Percentiles rank a stretch among this genome's conserved stretches.
phyloP scores from a whole-genome alignment of 176 grass and related monocot genomes.

The Ampelocalamus luodianensis region DNA sequence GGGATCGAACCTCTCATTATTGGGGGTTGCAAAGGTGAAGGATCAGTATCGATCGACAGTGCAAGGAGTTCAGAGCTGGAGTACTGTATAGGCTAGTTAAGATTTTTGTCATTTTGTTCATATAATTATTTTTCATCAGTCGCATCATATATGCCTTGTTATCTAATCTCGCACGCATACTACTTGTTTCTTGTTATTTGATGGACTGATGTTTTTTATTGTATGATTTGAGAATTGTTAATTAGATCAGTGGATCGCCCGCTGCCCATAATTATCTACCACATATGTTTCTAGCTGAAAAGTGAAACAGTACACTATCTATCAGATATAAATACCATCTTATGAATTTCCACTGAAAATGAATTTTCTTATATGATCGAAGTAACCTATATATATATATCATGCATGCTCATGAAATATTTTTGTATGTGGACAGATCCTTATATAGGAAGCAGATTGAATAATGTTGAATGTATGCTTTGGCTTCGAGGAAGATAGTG shows the following conservation, averaged over 20 bases:
- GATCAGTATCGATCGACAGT: background rate
- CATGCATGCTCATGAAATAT: background rate
- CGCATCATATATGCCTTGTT: background rate
- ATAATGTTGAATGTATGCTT: too few relatives aligned
- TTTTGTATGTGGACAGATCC: background rate
- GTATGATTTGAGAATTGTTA: background rate
- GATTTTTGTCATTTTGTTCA: background rate
- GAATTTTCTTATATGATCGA: background rate
- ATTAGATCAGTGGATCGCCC: background rate
- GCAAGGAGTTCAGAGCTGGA: background rate
- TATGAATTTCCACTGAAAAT: background rate
- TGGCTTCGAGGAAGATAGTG: too few relatives aligned
- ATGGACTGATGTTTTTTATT: background rate
- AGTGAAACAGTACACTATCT: background rate
- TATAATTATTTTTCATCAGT: background rate
- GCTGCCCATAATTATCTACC: too few relatives aligned
- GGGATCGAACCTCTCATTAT: too few relatives aligned
- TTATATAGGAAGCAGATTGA: too few relatives aligned
- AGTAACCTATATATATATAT: background rate
- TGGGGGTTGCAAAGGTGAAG: background rate
- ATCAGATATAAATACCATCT: background rate
- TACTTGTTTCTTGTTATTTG: background rate
- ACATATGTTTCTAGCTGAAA: too few relatives aligned
- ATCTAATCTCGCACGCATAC: background rate
- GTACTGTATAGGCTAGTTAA: too few relatives aligned